Conservation (phyloP, 495 filamentous ascomycete genomes). For the Aspergillus indologenus region DNA sequence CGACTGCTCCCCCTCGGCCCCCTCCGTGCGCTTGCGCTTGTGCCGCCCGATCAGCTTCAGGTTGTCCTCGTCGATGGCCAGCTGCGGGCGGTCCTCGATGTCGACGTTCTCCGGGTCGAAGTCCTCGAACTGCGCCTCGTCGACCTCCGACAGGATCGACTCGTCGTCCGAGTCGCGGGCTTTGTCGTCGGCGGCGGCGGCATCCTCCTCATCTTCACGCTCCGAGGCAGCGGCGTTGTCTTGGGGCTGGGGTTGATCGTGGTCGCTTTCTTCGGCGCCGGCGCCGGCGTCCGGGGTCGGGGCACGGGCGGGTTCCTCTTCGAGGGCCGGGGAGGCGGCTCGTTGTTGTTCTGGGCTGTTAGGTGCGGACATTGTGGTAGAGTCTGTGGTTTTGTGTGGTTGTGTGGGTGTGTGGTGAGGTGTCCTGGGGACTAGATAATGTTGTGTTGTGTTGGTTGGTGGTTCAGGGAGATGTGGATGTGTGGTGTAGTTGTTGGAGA, state of each 20-base stretch:
- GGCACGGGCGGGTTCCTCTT: slow-evolving; percentile 23
- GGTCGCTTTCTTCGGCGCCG: slow-evolving; percentile 11
- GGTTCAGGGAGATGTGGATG: neutral
- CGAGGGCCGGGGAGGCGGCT: slow-evolving; percentile 23
- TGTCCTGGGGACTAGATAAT: neutral
- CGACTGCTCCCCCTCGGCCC: slow-evolving; percentile 48
- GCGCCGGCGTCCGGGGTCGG: slow-evolving; percentile 12
- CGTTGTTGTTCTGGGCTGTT: slow-evolving; percentile 33
- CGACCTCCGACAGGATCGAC: slow-evolving; percentile 89
- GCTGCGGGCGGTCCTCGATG: slow-evolving; percentile 69
- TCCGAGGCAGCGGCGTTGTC: slow-evolving; percentile 8
- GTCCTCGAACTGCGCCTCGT: slow-evolving; percentile 89
- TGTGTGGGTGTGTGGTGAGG: too few relatives aligned
- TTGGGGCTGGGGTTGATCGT: neutral
- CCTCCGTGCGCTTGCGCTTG: slow-evolving; percentile 77
- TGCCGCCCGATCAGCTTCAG: slow-evolving; percentile 69
- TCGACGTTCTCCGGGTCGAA: slow-evolving; percentile 78
- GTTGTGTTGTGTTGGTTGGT: neutral
- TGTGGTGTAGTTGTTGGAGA: neutral
- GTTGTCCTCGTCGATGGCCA: slow-evolving; percentile 86
- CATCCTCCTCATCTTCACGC: slow-evolving; percentile 14
- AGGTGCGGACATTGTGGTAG: neutral
- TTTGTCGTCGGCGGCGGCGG: slow-evolving; percentile 21
- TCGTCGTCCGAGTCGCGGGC: slow-evolving; percentile 69
- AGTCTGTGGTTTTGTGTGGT: neutral